Percentiles rank a stretch among this genome's conserved stretches.
Evolutionary conservation across 441 rosid genomes (phyloP).

Genomic region (Euphorbia celastroides): DNA sequence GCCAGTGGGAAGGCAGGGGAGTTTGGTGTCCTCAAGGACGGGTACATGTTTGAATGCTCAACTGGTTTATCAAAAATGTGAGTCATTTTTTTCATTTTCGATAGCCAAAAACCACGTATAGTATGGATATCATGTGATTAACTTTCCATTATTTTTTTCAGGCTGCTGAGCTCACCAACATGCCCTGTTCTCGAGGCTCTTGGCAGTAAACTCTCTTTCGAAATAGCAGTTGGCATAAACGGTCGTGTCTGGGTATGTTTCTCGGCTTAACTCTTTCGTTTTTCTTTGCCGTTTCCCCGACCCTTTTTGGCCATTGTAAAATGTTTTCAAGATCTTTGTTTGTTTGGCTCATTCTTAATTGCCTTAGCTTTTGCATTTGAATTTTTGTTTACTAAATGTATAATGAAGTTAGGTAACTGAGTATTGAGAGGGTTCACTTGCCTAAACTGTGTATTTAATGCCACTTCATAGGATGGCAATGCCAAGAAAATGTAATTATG

Average conservation of each 20-base stretch:
- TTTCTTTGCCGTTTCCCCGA: too few relatives aligned
- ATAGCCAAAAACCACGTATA: not conserved
- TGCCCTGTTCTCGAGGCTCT: conserved; percentile 86
- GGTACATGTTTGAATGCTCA: conserved; percentile 83
- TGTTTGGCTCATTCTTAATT: too few relatives aligned
- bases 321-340: too few relatives aligned
- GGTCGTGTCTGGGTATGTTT: conserved; percentile 79
- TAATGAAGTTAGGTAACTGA: not conserved
- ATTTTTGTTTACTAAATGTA: not conserved
- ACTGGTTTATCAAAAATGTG: conserved; percentile 83
- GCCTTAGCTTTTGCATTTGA: not conserved
- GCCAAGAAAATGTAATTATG: too few relatives aligned
- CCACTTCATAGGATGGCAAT: too few relatives aligned
- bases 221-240: conserved; percentile 77
- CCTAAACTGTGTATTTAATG: not conserved
- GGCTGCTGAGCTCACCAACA: conserved; percentile 76
- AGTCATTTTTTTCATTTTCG: conserved; percentile 18
- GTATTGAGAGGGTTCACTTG: not conserved
- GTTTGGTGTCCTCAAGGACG: conserved; percentile 74
- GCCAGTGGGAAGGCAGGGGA: conserved; percentile 84
- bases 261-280: not conserved
- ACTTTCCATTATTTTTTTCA: conserved; percentile 21
- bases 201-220: conserved; percentile 79
- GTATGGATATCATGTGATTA: not conserved
- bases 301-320: too few relatives aligned